Percentiles rank a stretch among this genome's conserved stretches.
These are phyloP conservation scores for Boletus rubropictus DNA, from an alignment of 768 basidiomycete species.

Conservation along the genomic window DNA sequence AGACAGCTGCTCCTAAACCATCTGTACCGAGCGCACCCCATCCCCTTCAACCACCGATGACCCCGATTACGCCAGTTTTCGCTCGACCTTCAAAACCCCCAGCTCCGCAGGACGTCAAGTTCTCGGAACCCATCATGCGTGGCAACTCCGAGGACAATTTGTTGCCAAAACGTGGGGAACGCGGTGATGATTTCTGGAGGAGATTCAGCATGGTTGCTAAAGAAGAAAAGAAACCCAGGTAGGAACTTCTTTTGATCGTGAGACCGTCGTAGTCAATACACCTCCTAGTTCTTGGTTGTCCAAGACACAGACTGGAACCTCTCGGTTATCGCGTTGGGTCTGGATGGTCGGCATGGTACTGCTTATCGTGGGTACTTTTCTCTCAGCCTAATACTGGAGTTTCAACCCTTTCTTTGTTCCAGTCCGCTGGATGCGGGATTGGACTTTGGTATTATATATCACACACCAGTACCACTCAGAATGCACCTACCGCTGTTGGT, in stretches of 20 bases:
- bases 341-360: conserved; percentile 63
- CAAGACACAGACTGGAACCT: conserved; percentile 52
- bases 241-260: background rate
- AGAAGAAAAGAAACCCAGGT: conserved; percentile 55
- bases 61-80: conserved; percentile 76
- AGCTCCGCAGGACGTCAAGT: conserved; percentile 40
- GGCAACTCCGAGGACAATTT: conserved; percentile 63
- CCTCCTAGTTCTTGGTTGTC: conserved; percentile 55
- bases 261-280: background rate
- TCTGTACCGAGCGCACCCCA: conserved; percentile 55
- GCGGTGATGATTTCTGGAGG: conserved; percentile 82
- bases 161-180: conserved; percentile 62
- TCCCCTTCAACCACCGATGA: conserved; percentile 69
- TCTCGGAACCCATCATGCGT: conserved; percentile 56
- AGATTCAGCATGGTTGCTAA: conserved; percentile 81
- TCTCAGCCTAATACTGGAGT: background rate
- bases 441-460: conserved; percentile 57
- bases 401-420: background rate
- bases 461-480: conserved; percentile 44
- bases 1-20: conserved; percentile 25
- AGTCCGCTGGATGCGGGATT: conserved; percentile 51
- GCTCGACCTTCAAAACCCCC: conserved; percentile 49
- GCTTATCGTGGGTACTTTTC: conserved; percentile 39
- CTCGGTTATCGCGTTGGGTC: conserved; percentile 58
- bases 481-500: conserved; percentile 57